Evolutionary conservation across 305 asterid genomes (phyloP), one percentile per base, ranked within the genome.

Genomic region (Plantago coronopus): DNA sequence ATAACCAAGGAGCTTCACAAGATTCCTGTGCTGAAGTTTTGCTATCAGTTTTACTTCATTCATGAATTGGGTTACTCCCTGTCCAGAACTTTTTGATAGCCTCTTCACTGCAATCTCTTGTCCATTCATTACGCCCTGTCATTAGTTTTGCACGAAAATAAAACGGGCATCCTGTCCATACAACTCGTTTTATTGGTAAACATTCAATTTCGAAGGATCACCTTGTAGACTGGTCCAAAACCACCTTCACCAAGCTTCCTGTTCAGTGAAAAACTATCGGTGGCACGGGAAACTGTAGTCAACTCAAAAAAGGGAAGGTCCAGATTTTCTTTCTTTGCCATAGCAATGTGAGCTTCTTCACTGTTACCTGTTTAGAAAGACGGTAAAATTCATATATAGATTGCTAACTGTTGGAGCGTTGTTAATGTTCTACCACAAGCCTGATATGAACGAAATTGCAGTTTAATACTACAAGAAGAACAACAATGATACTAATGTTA

Each of bases 221-320:
- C 82, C 84, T 73, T 69, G 76, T 73, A 81, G 38, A 76, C 84
- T 21, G 81, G 83, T 59, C 85, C 79, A 40, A 68, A 81, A 15
- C 84, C 84, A 22, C 84, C 88, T 74, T 76, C 78, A 18, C 83
- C 88, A 2, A 81, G 81, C 71, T 69, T 75, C 56, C 74, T 81
- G 53, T 66, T 40, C 34, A 11, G 44, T 9, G 88, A 74, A 55
- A 81, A 78, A 54, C 72, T 59, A 37, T 75, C 67, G 1, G 84
- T 81, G 42, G 87, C 87, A 17, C 14, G 67, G 23, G 68, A 23
- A 40, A 80, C 48, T 17, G 75, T 67, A 47, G 64, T 66, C 62
- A 71, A 59, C 59, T 68, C 65, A 54, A 78, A 67, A 2, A 70
- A 63, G 8, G 81, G 81, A 23, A 78, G 46, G 68, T 73, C 87